Percentiles rank a stretch among this genome's conserved stretches.
Evolutionary conservation across 2,329 filamentous ascomycete genomes (phyloP).

Genomic region (Cladosporium austrohemisphaericum): DNA sequence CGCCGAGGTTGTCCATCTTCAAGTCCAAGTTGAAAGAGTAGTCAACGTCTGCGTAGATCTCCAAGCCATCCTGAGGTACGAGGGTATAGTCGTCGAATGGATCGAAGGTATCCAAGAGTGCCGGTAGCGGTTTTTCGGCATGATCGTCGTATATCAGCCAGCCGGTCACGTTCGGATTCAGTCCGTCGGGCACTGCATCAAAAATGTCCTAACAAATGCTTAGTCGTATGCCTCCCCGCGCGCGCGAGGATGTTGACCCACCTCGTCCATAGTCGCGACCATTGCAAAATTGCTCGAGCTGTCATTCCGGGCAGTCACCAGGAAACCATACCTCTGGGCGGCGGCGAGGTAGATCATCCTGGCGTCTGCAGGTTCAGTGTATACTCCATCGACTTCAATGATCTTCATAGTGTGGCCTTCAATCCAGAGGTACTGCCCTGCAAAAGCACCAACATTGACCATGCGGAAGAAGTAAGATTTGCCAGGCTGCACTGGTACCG

Average conservation of each 20-base stretch:
- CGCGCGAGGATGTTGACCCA: conserved; percentile 20
- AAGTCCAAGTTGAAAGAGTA: conserved; percentile 57
- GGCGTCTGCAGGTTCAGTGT: conserved; percentile 57
- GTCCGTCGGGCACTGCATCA: conserved; percentile 59
- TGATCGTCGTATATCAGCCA: conserved; percentile 54
- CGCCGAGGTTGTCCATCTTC: conserved; percentile 62
- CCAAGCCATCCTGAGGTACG: conserved; percentile 63
- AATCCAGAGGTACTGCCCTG: conserved; percentile 67
- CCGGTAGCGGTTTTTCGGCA: conserved; percentile 48
- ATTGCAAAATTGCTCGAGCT: conserved; percentile 58
- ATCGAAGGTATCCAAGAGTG: conserved; percentile 57
- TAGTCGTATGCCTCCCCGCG: conserved; percentile 13
- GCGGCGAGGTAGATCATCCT: conserved; percentile 63
- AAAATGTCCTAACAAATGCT: conserved; percentile 49
- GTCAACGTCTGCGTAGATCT: conserved; percentile 59
- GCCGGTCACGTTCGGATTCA: conserved; percentile 62
- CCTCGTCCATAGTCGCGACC: conserved; percentile 47
- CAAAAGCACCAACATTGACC: conserved; percentile 67
- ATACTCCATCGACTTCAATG: conserved; percentile 68
- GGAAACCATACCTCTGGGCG: conserved; percentile 66
- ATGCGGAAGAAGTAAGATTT: conserved; percentile 63
- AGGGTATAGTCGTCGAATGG: conserved; percentile 72
- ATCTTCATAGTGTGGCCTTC: conserved; percentile 64
- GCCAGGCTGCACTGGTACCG: conserved; percentile 45
- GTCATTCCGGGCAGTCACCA: conserved; percentile 59